Base-by-base conservation (phyloP, 225 moss, liverwort and hornwort genomes). In the Pseudoscleropodium purum region DNA sequence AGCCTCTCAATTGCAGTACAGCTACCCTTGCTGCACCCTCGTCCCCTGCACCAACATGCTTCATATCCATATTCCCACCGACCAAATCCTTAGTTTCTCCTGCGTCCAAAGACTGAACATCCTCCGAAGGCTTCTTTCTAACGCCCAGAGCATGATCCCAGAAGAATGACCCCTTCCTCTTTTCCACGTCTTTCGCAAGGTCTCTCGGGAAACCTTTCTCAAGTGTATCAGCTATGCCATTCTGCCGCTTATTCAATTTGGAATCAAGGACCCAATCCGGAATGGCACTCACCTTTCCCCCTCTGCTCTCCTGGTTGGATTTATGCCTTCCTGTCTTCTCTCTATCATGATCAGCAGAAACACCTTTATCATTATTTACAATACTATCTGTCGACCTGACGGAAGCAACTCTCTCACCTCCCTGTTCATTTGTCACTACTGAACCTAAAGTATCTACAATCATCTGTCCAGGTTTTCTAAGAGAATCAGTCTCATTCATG, bases 131-230 rank as follows among this genome's bases (percentile, higher is more conserved):
- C 59, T 87, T 94, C 93, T 93, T 95, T 62, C 92, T 89, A 63
- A 94, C 91, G 57, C 93, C 92, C 75, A 95, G 73, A 77, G 94
- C 91, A 89, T 92, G 94, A 88, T 94, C 93, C 95, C 95, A 95
- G 78, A 93, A 93, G 64, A 94, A 92, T 47, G 90, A 88, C 5
- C 92, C 91, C 88, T 92, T 95, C 57, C 87, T 90, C 89, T 93
- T 91, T n/a, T 88, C 91, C 85, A 90, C 36, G 45, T 84, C 83
- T 52, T 90, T 88, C 85, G 87, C 90, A 66, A 43, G 24, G 43
- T 88, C 81, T 56, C 36, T 88, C 91, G 89, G 82, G 30, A 68
- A 76, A 59, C 75, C 88, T 52, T 75, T 52, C 72, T 82, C 72
- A 59, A 85, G 77, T 30, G 82, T 54, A 68, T 87, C 92, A 85